Evolutionary conservation across 2,329 filamentous ascomycete species (phyloP), one percentile per base, ranked within the genome.

Genomic region (Trichoderma arundinaceum): DNA sequence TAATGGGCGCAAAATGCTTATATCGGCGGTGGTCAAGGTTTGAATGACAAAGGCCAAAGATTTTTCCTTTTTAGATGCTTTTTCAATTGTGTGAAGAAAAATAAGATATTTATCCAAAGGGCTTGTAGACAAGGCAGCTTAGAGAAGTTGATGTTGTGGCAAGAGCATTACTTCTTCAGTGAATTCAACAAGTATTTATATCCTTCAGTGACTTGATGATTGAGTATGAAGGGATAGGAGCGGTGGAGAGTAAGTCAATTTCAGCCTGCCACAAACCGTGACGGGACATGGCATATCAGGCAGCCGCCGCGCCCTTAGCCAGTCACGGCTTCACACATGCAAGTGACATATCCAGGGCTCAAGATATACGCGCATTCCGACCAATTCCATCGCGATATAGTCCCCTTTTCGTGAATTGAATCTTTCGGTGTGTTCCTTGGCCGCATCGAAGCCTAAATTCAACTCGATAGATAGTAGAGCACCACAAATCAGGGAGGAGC

Each of bases 221-320:
- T 28, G 2, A 28, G 22, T 28, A 28, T 28, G 22, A 28, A 28
- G 22, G 22, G 22, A 28, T 28, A 28, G 22, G 22, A 28, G 22
- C 22, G 22, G 17, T 43, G 35, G 13, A 56, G 8, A 32, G 12
- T 1, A 39, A 4, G 35, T 7, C 13, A 41, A 4, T 28, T 56
- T 41, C 52, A 56, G 35, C 52, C 22, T 39, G 52, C 35, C 13
- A 56, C 52, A 41, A 22, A n/a, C 35, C 13, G 52, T 28, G 52
- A 5, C 19, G 35, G 13, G 13, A 19, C 19, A 41, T 15, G 12
- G 35, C 35, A 56, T 54, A n/a, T 33, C 22, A 54, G 52, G 52
- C 52, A 56, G 52, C 52, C 35, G 28, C 41, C 17, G 17, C 52
- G 19, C 9, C n/a, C 41, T 12, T n/a, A 17, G 19, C 52, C 52